These are phyloP conservation scores for Colletotrichum sp. DNA, from an alignment of 2,329 filamentous ascomycete species.

Conservation along the genomic window DNA sequence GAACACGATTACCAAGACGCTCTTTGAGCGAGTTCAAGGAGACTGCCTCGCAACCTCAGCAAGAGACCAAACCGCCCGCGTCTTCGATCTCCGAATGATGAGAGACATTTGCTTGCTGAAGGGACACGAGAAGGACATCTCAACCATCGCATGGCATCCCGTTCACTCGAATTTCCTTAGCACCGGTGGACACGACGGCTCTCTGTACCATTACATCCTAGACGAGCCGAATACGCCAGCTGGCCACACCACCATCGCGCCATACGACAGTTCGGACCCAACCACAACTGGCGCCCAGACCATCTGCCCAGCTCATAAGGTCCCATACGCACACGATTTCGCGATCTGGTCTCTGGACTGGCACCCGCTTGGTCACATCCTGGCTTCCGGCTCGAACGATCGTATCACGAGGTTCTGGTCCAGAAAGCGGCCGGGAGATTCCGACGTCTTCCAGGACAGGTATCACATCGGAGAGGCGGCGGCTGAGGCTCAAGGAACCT, in stretches of 20 bases:
- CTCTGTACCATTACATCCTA: slow-evolving; percentile 91
- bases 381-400: slow-evolving; percentile 95
- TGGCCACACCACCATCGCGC: slow-evolving; percentile 75
- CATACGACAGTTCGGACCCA: slow-evolving; percentile 85
- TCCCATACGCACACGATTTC: slow-evolving; percentile 90
- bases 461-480: slow-evolving; percentile 96
- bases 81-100: slow-evolving; percentile 98
- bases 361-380: slow-evolving; percentile 94
- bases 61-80: slow-evolving; percentile 87
- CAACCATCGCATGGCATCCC: slow-evolving; percentile 91
- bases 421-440: slow-evolving; percentile 84
- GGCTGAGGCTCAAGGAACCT: slow-evolving; percentile 94
- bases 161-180: slow-evolving; percentile 88
- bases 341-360: slow-evolving; percentile 98
- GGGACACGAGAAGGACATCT: slow-evolving; percentile 96
- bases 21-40: slow-evolving; percentile 86
- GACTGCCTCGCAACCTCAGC: slow-evolving; percentile 90
- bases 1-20: slow-evolving; percentile 91
- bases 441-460: slow-evolving; percentile 83
- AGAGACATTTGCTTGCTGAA: slow-evolving; percentile 92
- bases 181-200: slow-evolving; percentile 88
- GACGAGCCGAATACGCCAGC: slow-evolving; percentile 89
- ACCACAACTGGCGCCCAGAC: slow-evolving; percentile 82
- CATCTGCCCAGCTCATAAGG: slow-evolving; percentile 88
- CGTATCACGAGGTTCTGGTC: slow-evolving; percentile 98